Evolutionary conservation across 208 protist species (phyloP), one percentile per base, ranked within the genome.

Genomic region (Trypanosoma boissoni): DNA sequence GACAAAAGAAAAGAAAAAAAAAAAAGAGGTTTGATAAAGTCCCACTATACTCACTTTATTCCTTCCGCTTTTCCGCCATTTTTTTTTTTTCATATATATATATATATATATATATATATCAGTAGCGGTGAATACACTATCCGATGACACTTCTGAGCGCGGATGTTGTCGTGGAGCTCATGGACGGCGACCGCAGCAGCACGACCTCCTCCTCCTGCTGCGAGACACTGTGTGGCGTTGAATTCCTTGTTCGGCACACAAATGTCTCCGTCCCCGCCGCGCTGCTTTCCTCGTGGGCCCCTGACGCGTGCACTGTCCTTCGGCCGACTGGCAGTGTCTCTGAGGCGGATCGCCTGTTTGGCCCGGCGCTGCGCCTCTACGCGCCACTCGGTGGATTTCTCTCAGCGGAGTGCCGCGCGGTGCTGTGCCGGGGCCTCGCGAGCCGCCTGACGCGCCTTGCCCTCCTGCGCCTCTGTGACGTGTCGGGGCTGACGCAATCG

Each of bases 231-330:
- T 37, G 18, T 4, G 41, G 20, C 5, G 49, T 64, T 52, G 64
- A 71, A 31, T 71, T 71, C 51, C 7, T 64, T 34, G 50, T 71
- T 26, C 46, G 24, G 5, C 50, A 64, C 50, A 55, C 39, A 12
- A 71, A 64, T 29, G 42, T 5, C 4, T 43, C 49, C 21, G 31
- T 41, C 12, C 2, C 39, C 18, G 54, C 49, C 55, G 41, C 57
- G 14, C 48, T 12, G 2, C 48, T 45, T 4, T 21, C 9, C 14
- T 20, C 32, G 27, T n/a, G n/a, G n/a, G n/a, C n/a, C n/a, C n/a
- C n/a, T n/a, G n/a, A n/a, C n/a, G n/a, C n/a, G n/a, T n/a, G n/a
- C n/a, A n/a, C n/a, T n/a, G n/a, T n/a, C n/a, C n/a, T 5, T 26
- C 10, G 6, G 14, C 16, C 48, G 29, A 41, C 31, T 39, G 4